These are phyloP conservation scores for Zopfochytrium polystomum DNA, from an alignment of 371 early-diverging fungal genomes.

Conservation along the genomic window DNA sequence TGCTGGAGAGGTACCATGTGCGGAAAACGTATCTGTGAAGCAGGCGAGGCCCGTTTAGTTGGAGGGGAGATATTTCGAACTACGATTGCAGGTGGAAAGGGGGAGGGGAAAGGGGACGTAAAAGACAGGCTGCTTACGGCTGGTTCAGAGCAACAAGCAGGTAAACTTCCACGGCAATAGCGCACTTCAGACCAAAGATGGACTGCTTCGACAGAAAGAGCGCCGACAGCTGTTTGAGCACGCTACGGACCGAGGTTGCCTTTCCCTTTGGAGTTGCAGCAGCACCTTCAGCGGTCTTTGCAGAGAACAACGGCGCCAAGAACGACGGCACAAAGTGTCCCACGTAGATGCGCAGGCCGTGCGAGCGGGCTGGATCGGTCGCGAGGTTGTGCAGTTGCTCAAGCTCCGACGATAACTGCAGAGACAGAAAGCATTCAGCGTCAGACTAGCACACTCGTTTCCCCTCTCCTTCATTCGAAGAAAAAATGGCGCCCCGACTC, in stretches of 20 bases:
- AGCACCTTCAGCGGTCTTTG: not conserved
- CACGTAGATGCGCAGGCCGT: not conserved
- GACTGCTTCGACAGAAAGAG: slow-evolving; percentile 20
- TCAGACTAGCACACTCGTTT: not conserved
- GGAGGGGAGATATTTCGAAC: too few species aligned
- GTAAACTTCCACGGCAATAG: slow-evolving; percentile 18
- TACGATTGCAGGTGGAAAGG: not conserved
- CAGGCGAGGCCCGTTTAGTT: too few species aligned
- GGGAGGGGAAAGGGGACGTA: not conserved
- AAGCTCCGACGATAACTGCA: not conserved
- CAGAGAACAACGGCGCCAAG: not conserved
- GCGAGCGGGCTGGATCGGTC: not conserved
- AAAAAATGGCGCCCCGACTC: not conserved
- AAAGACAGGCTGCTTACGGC: slow-evolving; percentile 1
- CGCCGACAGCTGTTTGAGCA: not conserved
- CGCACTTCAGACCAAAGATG: slow-evolving; percentile 27
- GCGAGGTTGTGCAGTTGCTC: not conserved
- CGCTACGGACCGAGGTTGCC: not conserved
- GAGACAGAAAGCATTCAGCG: not conserved
- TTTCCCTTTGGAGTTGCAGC: not conserved
- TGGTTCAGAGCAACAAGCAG: slow-evolving; percentile 12
- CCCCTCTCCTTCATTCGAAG: not conserved
- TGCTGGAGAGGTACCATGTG: slow-evolving; percentile 17
- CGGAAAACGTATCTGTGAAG: slow-evolving; percentile 15
- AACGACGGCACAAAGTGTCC: not conserved